Base-by-base conservation (phyloP, 352 stramenopile species). In the Phytophthora hibernalis region DNA sequence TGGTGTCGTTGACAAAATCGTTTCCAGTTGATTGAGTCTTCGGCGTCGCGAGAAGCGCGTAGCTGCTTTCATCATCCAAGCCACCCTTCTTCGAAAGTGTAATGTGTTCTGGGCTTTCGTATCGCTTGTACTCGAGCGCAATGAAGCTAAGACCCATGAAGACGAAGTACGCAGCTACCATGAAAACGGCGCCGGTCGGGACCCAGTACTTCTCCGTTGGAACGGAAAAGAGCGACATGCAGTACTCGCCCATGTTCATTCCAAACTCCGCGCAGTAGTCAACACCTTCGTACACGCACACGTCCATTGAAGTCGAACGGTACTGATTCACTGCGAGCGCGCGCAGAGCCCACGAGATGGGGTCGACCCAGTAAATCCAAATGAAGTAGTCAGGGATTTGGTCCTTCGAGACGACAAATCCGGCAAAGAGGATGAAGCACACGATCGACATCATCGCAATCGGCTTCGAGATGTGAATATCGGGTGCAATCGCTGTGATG, bases 291-390 rank as follows among this genome's bases (percentile, higher is more conserved):
- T 78, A 76, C 33, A 61, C 31, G 54, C 72, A 81, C 12, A 77
- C 56, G 24, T 74, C 51, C 13, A 72, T 72, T 1, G 26, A 6
- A 11, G 43, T 12, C 1, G 61, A 72, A 1, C 54, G 61, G n/a
- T 75, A 75, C 21, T 75, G 53, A 15, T 76, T 76, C 35, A 75
- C 67, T 24, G 55, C 66, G 22, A 70, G 74, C 1, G 61, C 54
- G 8, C 74, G 67, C n/a, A 77, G 28, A 30, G 40, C 60, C 79
- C 79, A 87, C 13, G 68, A 50, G 15, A 87, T 69, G 0, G 80
- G 80, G 52, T 85, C 74, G 11, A 85, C 38, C 61, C 68, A 86
- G 59, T 80, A 86, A 24, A 88, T 37, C 76, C 76, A 89, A 21
- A 74, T 65, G 21, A 70, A 38, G 42, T 72, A 80, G 22, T 67